phyloP scores from a whole-genome alignment of 108 stramenopile genomes.

The Nitzschia sp. region DNA sequence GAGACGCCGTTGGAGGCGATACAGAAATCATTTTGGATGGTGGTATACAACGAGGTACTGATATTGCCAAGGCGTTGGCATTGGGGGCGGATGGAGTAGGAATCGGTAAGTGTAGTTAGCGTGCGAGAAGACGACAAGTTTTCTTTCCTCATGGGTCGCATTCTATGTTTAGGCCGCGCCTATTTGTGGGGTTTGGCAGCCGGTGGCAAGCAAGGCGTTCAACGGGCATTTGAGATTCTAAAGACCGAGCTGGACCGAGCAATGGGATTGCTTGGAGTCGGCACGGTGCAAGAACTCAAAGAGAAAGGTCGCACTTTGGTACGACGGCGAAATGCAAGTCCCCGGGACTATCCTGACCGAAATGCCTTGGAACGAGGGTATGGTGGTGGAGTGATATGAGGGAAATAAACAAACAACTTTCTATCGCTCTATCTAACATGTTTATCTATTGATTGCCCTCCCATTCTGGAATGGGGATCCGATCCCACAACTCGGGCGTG shows the following conservation, averaged over 20 bases:
- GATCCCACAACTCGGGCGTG: constrained; percentile 8
- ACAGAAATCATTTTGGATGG: constrained; percentile 91
- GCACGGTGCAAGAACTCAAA: constrained; percentile 71
- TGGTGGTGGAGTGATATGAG: constrained; percentile 76
- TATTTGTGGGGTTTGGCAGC: constrained; percentile 90
- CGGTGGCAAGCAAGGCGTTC: constrained; percentile 71
- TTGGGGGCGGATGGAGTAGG: constrained; percentile 90
- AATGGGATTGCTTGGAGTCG: constrained; percentile 77
- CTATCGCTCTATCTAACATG: neutral
- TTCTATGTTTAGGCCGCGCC: neutral
- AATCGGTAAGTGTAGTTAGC: constrained; percentile 85
- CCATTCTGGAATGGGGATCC: constrained; percentile 1
- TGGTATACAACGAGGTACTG: constrained; percentile 90
- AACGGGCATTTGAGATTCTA: constrained; percentile 74
- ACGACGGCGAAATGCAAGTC: constrained; percentile 53
- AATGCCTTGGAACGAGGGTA: constrained; percentile 74
- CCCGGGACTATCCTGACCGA: constrained; percentile 71
- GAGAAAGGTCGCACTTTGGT: constrained; percentile 71
- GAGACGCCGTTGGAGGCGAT: constrained; percentile 78
- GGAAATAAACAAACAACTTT: no score
- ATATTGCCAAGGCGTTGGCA: constrained; percentile 90
- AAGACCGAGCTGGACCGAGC: constrained; percentile 71
- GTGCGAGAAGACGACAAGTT: no score
- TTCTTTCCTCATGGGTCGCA: no score
- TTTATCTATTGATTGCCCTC: neutral